A percentile compares a stretch with the other conserved stretches of the same genome.
Evolutionary conservation across 73 alveolate species (phyloP).

Genomic region (Effrenium voratum): DNA sequence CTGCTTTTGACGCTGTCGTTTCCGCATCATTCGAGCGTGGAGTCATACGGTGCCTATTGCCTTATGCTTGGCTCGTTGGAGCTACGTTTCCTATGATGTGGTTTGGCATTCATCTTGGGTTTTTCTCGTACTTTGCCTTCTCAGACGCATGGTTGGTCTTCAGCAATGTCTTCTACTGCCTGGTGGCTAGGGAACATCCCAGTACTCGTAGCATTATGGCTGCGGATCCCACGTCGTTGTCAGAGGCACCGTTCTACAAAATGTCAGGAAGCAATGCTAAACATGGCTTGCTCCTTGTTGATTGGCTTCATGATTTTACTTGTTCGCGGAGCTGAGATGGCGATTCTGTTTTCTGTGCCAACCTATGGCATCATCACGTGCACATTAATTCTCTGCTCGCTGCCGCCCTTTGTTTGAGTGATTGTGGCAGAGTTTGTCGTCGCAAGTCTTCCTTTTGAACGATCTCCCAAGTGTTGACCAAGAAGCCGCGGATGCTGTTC

Average conservation of each 20-base stretch:
- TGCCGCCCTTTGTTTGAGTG: neutral
- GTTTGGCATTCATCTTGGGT: neutral
- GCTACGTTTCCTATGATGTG: neutral
- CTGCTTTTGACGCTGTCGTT: neutral
- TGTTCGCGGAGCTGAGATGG: neutral
- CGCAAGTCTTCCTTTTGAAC: no score
- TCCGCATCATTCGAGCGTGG: neutral
- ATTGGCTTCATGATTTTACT: neutral
- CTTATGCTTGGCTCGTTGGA: neutral
- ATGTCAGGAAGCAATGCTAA: neutral
- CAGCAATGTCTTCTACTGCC: neutral
- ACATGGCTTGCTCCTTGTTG: neutral
- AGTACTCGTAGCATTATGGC: neutral
- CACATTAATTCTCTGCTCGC: neutral
- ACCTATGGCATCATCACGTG: neutral
- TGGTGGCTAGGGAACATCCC: neutral
- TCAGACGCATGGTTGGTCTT: neutral
- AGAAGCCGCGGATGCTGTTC: no score
- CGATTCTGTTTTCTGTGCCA: neutral
- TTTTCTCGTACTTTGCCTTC: neutral
- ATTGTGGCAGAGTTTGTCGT: neutral
- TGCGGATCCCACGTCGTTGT: neutral
- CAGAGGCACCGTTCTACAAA: neutral
- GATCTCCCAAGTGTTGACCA: no score
- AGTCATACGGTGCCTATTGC: neutral